Base-by-base conservation (phyloP, 345 rosid species). In the Acer saccharum region DNA sequence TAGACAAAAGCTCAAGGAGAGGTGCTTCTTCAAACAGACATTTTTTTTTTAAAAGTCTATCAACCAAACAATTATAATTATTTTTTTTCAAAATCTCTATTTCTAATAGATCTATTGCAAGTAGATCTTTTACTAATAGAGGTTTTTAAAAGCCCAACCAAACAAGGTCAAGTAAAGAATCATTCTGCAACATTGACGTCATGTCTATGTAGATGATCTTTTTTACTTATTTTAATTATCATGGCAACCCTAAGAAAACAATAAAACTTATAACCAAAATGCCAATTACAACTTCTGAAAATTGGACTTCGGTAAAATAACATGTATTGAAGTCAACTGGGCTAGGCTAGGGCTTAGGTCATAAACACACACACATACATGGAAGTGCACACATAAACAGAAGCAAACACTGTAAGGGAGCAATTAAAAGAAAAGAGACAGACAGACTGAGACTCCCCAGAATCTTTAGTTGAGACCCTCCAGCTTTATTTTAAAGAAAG, bases 401-500 rank as follows among this genome's bases (percentile, higher is more conserved):
- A n/a, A 39, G 48, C 12, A 39, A 67, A 17, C 20, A 67, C 44
- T 32, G 21, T 9, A 39, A 10, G 11, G 23, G 8, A 67, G 16
- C 20, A 67, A 18, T 17, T 63, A 41, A 25, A 39, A 46, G 64
- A 55, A 63, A 41, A 74, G 20, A 64, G n/a, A 23, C 74, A 77
- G 44, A 11, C 17, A 74, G 25, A 64, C n/a, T 20, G 76, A 77
- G 46, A 11, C 25, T 69, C 39, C 63, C 64, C 21, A 67, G 23
- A 72, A 68, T 68, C 62, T 74, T 41, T 52, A 70, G 43, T 21
- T 58, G 63, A 23, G 69, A 63, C 50, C 48, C 29, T 35, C 14
- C 43, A 8, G 13, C 17, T 61, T 25, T 69, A 1, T 20, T 6
- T 64, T 60, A 7, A 60, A n/a, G 12, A 60, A 60, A 60, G 27